Evolutionary conservation across 441 rosid species (phyloP).

Genomic region (Caryocar brasiliense): DNA sequence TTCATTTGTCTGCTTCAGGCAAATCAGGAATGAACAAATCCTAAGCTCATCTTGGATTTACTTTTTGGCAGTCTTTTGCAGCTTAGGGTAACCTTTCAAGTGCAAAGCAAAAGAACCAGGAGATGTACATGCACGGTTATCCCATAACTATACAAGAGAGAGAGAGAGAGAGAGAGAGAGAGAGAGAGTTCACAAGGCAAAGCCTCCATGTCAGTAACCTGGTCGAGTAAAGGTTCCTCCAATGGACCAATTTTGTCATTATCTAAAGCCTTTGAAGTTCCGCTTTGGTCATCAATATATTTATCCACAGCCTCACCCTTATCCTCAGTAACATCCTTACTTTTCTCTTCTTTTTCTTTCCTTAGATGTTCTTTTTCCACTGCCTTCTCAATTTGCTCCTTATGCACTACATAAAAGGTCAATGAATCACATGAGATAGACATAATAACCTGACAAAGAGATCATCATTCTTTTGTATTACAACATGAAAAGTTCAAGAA

Average conservation of each 20-base stretch:
- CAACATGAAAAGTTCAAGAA: no score
- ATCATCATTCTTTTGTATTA: no score
- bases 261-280: background rate
- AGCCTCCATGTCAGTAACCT: background rate
- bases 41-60: no score
- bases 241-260: background rate
- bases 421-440: background rate
- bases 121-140: no score
- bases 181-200: background rate
- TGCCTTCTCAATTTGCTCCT: slow-evolving; percentile 2
- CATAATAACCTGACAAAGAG: no score
- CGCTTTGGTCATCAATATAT: background rate
- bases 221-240: background rate
- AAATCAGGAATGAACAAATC: no score
- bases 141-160: no score
- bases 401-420: background rate
- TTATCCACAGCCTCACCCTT: background rate
- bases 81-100: no score
- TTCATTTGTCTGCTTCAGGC: no score
- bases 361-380: background rate
- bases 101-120: no score
- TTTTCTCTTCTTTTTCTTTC: background rate
- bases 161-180: background rate
- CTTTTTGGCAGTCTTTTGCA: no score
- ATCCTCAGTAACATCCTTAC: background rate